A percentile compares a stretch with the other conserved stretches of the same genome.
Conservation (phyloP, 2,329 filamentous ascomycete species). For the Phyllachora maydis region DNA sequence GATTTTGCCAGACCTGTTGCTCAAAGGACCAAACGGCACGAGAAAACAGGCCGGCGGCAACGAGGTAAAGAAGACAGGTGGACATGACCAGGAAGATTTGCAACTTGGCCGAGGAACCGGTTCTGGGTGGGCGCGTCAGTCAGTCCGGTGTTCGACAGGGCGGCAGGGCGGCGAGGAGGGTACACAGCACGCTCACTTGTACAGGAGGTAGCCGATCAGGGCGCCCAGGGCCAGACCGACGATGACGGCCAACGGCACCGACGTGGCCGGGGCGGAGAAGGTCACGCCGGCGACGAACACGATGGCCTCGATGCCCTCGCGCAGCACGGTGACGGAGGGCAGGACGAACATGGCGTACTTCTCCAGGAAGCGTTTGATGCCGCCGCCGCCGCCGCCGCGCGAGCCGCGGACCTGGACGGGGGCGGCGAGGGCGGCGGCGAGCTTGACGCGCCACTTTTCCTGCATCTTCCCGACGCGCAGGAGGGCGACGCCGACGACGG, state of each 20-base stretch:
- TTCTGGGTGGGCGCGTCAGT: slow-evolving; percentile 10
- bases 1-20: slow-evolving; percentile 38
- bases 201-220: slow-evolving; percentile 52
- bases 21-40: slow-evolving; percentile 54
- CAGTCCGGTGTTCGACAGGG: neutral
- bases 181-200: slow-evolving; percentile 51
- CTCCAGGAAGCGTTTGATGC: slow-evolving; percentile 42
- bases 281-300: slow-evolving; percentile 75
- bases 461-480: slow-evolving; percentile 68
- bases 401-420: slow-evolving; percentile 21
- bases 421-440: slow-evolving; percentile 44
- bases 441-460: slow-evolving; percentile 73
- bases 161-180: slow-evolving; percentile 4
- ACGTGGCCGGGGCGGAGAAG: slow-evolving; percentile 50
- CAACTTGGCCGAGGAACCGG: slow-evolving; percentile 18
- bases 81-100: slow-evolving; percentile 61
- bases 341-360: slow-evolving; percentile 75
- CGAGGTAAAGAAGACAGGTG: slow-evolving; percentile 62
- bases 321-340: slow-evolving; percentile 71
- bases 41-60: slow-evolving; percentile 63
- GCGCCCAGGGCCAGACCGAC: slow-evolving; percentile 47
- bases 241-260: slow-evolving; percentile 61
- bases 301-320: slow-evolving; percentile 72
- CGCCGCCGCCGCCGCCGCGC: slow-evolving; percentile 17
- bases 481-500: slow-evolving; percentile 59